Conservation (phyloP, 805 yeast genomes). For the Komagataella mondaviorum region DNA sequence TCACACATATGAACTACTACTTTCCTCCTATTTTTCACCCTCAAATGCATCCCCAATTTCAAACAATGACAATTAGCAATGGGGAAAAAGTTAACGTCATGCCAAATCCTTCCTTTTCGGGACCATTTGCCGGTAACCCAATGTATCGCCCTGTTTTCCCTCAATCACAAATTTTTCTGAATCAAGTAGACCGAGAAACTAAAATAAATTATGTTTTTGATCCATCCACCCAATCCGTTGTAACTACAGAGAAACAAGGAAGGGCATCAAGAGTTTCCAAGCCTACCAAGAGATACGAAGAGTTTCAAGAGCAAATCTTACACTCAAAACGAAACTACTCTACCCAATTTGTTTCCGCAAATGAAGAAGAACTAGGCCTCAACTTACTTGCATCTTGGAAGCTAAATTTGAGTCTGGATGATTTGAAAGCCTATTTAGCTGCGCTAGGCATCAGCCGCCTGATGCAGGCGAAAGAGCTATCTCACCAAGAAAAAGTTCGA, state of each 20-base stretch:
- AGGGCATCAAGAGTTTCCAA: not conserved
- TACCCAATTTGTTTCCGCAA: not conserved
- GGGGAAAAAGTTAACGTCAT: not conserved
- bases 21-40: not conserved
- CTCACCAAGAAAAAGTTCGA: not conserved
- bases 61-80: not conserved
- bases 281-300: not conserved
- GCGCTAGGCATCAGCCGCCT: not conserved
- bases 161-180: not conserved
- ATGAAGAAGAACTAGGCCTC: not conserved
- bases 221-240: not conserved
- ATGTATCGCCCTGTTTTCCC: not conserved
- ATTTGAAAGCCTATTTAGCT: not conserved
- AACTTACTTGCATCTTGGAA: not conserved
- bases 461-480: not conserved
- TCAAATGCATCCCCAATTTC: not conserved
- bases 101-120: not conserved
- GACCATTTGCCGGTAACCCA: not conserved
- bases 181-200: not conserved
- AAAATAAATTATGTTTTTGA: too few species aligned
- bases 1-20: not conserved
- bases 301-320: not conserved
- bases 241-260: not conserved
- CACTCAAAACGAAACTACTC: not conserved
- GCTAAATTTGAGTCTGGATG: not conserved